Evolutionary conservation across 129 eudicot genomes (phyloP), one percentile per base, ranked within the genome.

Genomic region (Flaveria robusta): DNA sequence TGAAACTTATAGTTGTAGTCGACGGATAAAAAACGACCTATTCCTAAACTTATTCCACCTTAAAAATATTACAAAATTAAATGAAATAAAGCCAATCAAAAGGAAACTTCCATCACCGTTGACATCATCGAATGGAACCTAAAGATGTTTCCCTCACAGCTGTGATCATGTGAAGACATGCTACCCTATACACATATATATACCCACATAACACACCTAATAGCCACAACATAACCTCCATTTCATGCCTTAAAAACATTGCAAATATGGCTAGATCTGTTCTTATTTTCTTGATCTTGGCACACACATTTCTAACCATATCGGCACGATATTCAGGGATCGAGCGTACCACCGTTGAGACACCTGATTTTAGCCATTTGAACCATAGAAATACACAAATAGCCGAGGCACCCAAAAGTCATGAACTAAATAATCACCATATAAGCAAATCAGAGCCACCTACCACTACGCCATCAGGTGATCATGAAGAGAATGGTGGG

Each of bases 381-480:
- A 15, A 37, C 23, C 47, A 64, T 26, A 69, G 16, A 49, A 20
- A 34, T 13, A 66, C 22, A 14, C 68, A 70, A 9, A 31, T 13
- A 54, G 87, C 82, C 0, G 78, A 76, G 80, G 79, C 83, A 29
- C 87, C 82, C 5, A 55, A 27, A 52, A 74, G 56, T 26, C 82
- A 88, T 0, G 82, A 82, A 76, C 76, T 87, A 14, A 85, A 83
- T 63, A 84, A 78, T 51, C 88, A 84, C 49, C 65, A 62, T 66
- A 47, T 59, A 66, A 43, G 0, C 26, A 19, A 45, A 74, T 66
- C 69, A 5, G 69, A 80, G 13, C 51, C 79, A 6, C 64, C 79
- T n/a, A 43, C 68, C 24, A 66, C 3, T 37, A 64, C 7, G 10
- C 16, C 79, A 77, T 23, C 78, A 77, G 56, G 79, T 13, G 41